Percentiles rank a stretch among this genome's conserved stretches.
Evolutionary conservation across 2,329 filamentous ascomycete genomes (phyloP).

Genomic region (Dendryphion nanum): DNA sequence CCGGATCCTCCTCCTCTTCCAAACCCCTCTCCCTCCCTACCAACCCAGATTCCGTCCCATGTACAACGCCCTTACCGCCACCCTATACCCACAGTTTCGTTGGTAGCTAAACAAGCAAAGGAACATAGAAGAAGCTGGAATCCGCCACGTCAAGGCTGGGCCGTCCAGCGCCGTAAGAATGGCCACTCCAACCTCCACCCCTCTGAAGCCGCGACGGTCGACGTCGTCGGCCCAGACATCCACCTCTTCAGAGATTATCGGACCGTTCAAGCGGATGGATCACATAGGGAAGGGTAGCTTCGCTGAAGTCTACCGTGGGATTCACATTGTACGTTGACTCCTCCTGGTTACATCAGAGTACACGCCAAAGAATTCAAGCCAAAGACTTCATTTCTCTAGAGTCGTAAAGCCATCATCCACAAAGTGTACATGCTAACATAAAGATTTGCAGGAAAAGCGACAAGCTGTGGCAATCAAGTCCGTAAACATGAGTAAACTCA

Average conservation of each 20-base stretch:
- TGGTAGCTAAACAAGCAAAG: slow-evolving; percentile 29
- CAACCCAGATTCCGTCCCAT: too few species aligned
- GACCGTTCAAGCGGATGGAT: slow-evolving; percentile 77
- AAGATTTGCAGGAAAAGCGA: slow-evolving; percentile 62
- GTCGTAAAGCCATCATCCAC: background rate
- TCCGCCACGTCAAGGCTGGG: slow-evolving; percentile 22
- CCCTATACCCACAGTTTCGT: slow-evolving; percentile 38
- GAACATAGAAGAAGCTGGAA: slow-evolving; percentile 9
- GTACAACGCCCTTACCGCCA: slow-evolving; percentile 38
- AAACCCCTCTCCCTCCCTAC: background rate
- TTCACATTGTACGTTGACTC: slow-evolving; percentile 74
- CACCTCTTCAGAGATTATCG: slow-evolving; percentile 52
- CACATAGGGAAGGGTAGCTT: slow-evolving; percentile 98
- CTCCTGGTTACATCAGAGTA: background rate
- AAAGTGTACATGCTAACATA: slow-evolving; percentile 18
- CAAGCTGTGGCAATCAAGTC: slow-evolving; percentile 94
- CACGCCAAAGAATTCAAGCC: background rate
- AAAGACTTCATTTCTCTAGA: background rate
- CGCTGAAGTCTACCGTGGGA: slow-evolving; percentile 87
- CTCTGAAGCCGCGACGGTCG: slow-evolving; percentile 36
- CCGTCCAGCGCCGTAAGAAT: slow-evolving; percentile 33
- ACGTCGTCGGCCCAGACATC: slow-evolving; percentile 31
- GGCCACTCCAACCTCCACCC: slow-evolving; percentile 30
- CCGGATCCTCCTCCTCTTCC: background rate
- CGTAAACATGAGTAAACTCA: slow-evolving; percentile 84